Conservation (phyloP, 352 stramenopile genomes). For the Phytophthora lateralis region DNA sequence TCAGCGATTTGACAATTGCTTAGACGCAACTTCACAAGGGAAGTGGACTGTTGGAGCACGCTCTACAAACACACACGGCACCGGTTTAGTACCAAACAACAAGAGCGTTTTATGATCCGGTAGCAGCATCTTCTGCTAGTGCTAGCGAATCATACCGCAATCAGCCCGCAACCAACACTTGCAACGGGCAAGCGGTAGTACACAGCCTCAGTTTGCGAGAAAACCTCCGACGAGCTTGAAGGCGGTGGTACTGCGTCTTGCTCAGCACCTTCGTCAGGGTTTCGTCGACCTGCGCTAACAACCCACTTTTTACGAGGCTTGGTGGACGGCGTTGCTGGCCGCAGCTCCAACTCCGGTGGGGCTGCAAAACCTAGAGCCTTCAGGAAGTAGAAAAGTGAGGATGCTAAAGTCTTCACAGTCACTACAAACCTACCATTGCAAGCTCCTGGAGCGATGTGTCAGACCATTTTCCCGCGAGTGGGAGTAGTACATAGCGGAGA, state of each 20-base stretch:
- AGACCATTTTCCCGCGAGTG: neutral
- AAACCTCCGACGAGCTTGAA: neutral
- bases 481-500: constrained; percentile 20
- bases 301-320: constrained; percentile 20
- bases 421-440: constrained; percentile 11
- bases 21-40: constrained; percentile 35
- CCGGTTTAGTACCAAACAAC: neutral
- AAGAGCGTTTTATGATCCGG: neutral
- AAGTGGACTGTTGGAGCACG: constrained; percentile 15
- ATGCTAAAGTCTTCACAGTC: neutral
- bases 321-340: neutral
- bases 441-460: constrained; percentile 8
- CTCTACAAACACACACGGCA: constrained; percentile 15
- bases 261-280: neutral
- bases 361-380: constrained; percentile 16
- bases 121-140: neutral
- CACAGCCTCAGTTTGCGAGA: constrained; percentile 5
- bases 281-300: neutral
- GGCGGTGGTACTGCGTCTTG: neutral
- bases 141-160: constrained; percentile 14
- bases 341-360: constrained; percentile 10
- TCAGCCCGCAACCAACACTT: constrained; percentile 27
- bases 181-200: constrained; percentile 22
- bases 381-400: neutral
- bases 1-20: constrained; percentile 52